Conservation (phyloP, 176 grass and related monocot species). For the Ampelocalamus luodianensis region DNA sequence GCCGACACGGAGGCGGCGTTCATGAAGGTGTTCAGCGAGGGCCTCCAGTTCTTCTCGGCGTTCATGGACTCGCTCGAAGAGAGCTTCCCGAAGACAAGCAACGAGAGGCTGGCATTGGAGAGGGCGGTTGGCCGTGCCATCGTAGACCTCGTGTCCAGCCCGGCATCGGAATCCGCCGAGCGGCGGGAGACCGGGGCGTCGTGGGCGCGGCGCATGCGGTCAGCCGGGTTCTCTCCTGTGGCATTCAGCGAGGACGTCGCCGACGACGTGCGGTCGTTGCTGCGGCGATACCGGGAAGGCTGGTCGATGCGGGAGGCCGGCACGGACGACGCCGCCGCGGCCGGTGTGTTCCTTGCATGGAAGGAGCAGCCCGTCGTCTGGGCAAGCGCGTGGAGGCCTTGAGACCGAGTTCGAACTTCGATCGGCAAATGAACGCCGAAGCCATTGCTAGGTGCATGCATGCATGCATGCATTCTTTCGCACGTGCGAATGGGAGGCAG, state of each 20-base stretch:
- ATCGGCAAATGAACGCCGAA: not conserved
- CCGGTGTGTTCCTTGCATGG: constrained; percentile 83
- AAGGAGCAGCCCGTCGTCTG: constrained; percentile 95
- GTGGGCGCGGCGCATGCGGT: constrained; percentile 71
- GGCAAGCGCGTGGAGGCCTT: constrained; percentile 95
- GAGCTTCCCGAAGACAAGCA: constrained; percentile 85
- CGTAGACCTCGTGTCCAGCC: constrained; percentile 89
- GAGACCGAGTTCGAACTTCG: constrained; percentile 24
- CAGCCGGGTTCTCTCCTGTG: constrained; percentile 69
- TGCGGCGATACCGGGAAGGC: constrained; percentile 85
- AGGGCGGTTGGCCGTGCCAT: constrained; percentile 70
- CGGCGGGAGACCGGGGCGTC: constrained; percentile 67
- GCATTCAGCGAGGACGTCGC: constrained; percentile 91
- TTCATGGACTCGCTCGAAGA: constrained; percentile 96
- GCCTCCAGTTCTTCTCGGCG: constrained; percentile 79
- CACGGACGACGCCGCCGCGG: constrained; percentile 52
- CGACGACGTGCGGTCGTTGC: constrained; percentile 82
- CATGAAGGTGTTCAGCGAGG: constrained; percentile 83
- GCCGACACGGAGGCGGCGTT: constrained; percentile 67
- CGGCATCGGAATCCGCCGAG: constrained; percentile 70
- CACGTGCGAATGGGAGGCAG: not conserved
- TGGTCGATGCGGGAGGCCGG: constrained; percentile 76
- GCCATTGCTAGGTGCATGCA: not conserved
- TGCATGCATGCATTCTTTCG: constrained; percentile 1
- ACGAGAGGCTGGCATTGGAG: constrained; percentile 88